phyloP scores from a whole-genome alignment of 163 green algal genomes.

The Chloroidium sp. region DNA sequence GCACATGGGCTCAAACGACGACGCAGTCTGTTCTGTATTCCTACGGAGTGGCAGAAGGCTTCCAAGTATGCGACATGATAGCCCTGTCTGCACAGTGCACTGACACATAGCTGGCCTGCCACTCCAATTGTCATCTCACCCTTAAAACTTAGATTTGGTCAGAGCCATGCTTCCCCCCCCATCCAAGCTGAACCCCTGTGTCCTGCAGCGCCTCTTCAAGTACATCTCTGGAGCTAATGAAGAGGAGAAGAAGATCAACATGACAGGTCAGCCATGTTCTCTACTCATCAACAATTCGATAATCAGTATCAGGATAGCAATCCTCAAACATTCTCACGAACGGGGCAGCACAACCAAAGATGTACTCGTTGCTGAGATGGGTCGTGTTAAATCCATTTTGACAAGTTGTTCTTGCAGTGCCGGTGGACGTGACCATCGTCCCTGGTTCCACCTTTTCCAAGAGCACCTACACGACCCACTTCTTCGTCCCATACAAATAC shows the following conservation, averaged over 20 bases:
- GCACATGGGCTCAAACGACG: too few relatives aligned
- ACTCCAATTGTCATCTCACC: too few relatives aligned
- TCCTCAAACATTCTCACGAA: not conserved
- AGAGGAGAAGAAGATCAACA: slow-evolving; percentile 27
- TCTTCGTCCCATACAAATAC: slow-evolving; percentile 18
- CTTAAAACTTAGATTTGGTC: too few relatives aligned
- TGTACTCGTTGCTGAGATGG: not conserved
- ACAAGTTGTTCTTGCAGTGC: too few relatives aligned
- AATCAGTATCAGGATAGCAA: not conserved
- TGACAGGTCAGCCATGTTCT: slow-evolving; percentile 21
- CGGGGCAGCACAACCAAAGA: not conserved
- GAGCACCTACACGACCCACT: slow-evolving; percentile 38
- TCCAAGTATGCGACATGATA: too few relatives aligned
- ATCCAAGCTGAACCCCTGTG: not conserved
- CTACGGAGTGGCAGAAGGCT: too few relatives aligned
- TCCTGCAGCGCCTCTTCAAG: slow-evolving; percentile 26
- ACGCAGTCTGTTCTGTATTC: too few relatives aligned
- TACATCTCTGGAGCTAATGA: slow-evolving; percentile 47
- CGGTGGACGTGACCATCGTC: too few relatives aligned
- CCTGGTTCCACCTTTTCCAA: slow-evolving; percentile 38
- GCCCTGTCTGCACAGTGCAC: too few relatives aligned
- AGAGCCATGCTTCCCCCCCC: too few relatives aligned
- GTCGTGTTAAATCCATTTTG: too few relatives aligned
- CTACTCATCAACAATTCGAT: not conserved
- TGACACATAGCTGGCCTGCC: too few relatives aligned